A percentile compares a stretch with the other conserved stretches of the same genome.
phyloP scores from a whole-genome alignment of 2,329 filamentous ascomycete species.

The Pestalotiopsis sp. region DNA sequence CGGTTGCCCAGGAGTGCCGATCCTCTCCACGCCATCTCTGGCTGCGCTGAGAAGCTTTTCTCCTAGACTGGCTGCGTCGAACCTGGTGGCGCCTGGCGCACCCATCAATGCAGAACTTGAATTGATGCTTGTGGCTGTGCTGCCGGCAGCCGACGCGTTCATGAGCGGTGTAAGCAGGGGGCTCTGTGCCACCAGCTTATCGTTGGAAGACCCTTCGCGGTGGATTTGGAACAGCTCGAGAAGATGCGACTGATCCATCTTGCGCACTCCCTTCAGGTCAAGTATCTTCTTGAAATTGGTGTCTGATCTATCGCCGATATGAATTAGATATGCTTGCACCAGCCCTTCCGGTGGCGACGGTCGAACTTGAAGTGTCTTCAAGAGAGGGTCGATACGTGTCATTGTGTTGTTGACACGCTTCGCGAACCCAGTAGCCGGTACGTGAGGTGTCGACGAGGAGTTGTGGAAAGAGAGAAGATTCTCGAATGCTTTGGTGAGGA shows the following conservation, averaged over 20 bases:
- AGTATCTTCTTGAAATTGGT: conserved; percentile 95
- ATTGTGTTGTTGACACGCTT: conserved; percentile 85
- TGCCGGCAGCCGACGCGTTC: conserved; percentile 39
- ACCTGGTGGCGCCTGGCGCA: conserved; percentile 43
- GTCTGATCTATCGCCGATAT: conserved; percentile 91
- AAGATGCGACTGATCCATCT: conserved; percentile 77
- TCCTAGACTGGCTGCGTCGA: conserved; percentile 80
- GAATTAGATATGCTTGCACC: conserved; percentile 95
- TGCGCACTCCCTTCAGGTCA: conserved; percentile 89
- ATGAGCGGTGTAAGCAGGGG: conserved; percentile 70
- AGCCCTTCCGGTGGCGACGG: conserved; percentile 88
- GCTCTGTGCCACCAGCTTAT: conserved; percentile 69
- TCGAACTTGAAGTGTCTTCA: conserved; percentile 95
- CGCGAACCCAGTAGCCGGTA: conserved; percentile 63
- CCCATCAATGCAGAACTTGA: conserved; percentile 32
- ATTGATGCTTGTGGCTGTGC: conserved; percentile 43
- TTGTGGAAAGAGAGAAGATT: conserved; percentile 67
- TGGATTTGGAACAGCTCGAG: conserved; percentile 82
- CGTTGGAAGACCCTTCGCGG: conserved; percentile 71
- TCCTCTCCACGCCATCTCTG: conserved; percentile 76
- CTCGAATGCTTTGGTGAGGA: conserved; percentile 76
- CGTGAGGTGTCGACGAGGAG: conserved; percentile 39
- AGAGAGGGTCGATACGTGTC: conserved; percentile 83
- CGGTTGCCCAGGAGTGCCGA: conserved; percentile 57
- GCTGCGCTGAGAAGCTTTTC: conserved; percentile 88